Conservation (phyloP, 1,284 basidiomycete genomes). For the Tetrapyrgos nigripes region DNA sequence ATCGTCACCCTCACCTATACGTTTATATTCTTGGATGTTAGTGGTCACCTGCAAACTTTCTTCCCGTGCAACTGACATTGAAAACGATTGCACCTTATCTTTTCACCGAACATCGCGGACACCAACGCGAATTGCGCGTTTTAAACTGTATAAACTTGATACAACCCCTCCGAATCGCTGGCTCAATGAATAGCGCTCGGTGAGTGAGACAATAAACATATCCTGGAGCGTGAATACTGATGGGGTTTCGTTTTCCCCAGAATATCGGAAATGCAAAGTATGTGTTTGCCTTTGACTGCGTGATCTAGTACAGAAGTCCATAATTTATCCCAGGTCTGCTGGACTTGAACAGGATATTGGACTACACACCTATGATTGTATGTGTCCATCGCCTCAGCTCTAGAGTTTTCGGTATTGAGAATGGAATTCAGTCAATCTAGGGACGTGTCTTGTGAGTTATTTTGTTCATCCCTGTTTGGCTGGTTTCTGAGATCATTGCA, state of each 20-base stretch:
- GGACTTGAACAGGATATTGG: not conserved
- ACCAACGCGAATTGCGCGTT: too few species aligned
- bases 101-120: too few species aligned
- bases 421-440: not conserved
- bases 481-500: not conserved
- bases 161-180: too few species aligned
- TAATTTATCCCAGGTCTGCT: not conserved
- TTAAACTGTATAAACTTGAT: too few species aligned
- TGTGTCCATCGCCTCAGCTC: not conserved
- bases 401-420: not conserved
- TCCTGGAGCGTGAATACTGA: not conserved
- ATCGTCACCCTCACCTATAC: not conserved
- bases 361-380: constrained; percentile 2
- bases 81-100: too few species aligned
- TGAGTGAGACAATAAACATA: not conserved
- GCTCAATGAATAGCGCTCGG: not conserved
- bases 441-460: not conserved
- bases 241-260: not conserved
- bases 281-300: not conserved
- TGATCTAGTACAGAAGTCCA: not conserved
- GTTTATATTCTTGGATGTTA: not conserved
- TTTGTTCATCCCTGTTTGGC: not conserved
- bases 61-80: too few species aligned
- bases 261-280: constrained; percentile 1
- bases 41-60: not conserved